A percentile compares a stretch with the other conserved stretches of the same genome.
phyloP scores from a whole-genome alignment of 148 eudicot genomes.

The Camellia granthamiana region DNA sequence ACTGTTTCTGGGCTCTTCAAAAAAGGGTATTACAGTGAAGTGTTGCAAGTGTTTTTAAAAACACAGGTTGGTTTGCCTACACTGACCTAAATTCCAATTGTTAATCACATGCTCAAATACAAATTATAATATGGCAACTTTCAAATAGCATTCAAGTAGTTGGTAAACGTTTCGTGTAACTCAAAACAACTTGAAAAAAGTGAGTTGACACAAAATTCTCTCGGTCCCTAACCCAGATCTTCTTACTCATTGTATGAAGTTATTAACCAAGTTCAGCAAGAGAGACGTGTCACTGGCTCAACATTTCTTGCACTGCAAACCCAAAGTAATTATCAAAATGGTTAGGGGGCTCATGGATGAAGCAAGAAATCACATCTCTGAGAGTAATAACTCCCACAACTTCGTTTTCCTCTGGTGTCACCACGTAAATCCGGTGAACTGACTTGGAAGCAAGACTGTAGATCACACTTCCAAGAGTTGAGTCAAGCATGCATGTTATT shows the following conservation, averaged over 20 bases:
- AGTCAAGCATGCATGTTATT: constrained; percentile 60
- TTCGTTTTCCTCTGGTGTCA: constrained; percentile 35
- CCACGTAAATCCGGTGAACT: constrained; percentile 77
- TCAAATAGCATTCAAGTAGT: no score
- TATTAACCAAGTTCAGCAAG: constrained; percentile 18
- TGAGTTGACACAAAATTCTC: no score
- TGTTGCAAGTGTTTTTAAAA: no score
- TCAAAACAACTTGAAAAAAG: no score
- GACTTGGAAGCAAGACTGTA: constrained; percentile 58
- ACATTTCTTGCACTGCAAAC: constrained; percentile 52
- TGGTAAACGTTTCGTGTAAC: no score
- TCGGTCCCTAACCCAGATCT: background rate
- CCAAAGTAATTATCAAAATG: constrained; percentile 71
- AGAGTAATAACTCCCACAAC: constrained; percentile 81
- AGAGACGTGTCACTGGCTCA: constrained; percentile 35
- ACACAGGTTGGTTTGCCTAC: no score
- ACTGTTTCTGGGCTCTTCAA: no score
- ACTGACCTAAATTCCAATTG: no score
- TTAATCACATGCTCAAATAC: no score
- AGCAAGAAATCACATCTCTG: constrained; percentile 92
- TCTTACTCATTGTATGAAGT: background rate
- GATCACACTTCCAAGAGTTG: constrained; percentile 64
- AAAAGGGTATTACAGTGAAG: no score
- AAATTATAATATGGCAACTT: no score
- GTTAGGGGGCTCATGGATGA: constrained; percentile 78